Conservation (phyloP, 371 early-diverging fungal genomes). For the Mucor circinelloides region DNA sequence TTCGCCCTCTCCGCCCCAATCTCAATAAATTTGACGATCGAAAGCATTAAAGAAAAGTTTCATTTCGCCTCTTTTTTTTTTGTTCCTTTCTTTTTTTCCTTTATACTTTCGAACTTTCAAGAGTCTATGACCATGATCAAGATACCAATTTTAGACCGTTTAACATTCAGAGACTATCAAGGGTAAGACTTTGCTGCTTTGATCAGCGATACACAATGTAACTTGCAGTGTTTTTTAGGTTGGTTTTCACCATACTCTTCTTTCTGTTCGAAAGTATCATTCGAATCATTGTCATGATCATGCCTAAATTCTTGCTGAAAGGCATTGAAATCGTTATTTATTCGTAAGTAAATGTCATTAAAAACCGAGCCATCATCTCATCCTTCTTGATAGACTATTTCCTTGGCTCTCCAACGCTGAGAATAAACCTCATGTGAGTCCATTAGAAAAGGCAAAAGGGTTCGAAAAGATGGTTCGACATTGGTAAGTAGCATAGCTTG, state of each 20-base stretch:
- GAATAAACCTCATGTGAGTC: slow-evolving; percentile 55
- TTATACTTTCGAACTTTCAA: neutral
- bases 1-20: neutral
- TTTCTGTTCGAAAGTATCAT: slow-evolving; percentile 70
- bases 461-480: slow-evolving; percentile 70
- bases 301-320: slow-evolving; percentile 60
- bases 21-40: neutral
- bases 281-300: slow-evolving; percentile 64
- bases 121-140: slow-evolving; percentile 8
- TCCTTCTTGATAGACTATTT: slow-evolving; percentile 32
- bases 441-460: slow-evolving; percentile 61
- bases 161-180: slow-evolving; percentile 56
- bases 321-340: slow-evolving; percentile 41
- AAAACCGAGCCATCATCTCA: neutral
- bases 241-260: slow-evolving; percentile 66
- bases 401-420: slow-evolving; percentile 58
- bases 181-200: slow-evolving; percentile 18
- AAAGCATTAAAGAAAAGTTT: neutral
- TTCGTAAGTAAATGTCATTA: slow-evolving; percentile 28
- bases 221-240: slow-evolving; percentile 16
- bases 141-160: slow-evolving; percentile 55
- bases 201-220: neutral
- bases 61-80: neutral
- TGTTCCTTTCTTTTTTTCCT: neutral
- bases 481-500: slow-evolving; percentile 45